Conservation (phyloP, 1,284 basidiomycete genomes). For the Ceratobasidium sp. region DNA sequence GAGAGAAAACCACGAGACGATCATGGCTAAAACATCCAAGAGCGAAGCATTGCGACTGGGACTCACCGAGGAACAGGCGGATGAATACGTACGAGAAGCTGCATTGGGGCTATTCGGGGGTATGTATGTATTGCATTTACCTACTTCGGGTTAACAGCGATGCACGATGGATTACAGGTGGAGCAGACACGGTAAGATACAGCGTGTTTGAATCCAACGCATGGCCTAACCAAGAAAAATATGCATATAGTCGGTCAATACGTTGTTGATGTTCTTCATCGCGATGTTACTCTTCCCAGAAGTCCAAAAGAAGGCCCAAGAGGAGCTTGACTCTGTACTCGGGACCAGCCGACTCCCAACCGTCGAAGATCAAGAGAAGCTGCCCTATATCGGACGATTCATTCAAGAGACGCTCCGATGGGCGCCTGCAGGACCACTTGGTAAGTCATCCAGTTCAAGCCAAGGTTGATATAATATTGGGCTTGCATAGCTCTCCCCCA, state of each 20-base stretch:
- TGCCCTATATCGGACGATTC: constrained; percentile 44
- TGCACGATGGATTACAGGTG: no score
- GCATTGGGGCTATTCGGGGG: no score
- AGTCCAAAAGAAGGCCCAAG: constrained; percentile 43
- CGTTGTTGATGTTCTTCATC: not conserved
- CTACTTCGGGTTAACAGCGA: no score
- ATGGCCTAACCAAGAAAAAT: not conserved
- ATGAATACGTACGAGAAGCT: not conserved
- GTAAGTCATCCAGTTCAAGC: not conserved
- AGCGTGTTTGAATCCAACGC: not conserved
- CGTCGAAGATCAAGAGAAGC: constrained; percentile 38
- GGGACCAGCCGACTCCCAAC: constrained; percentile 43
- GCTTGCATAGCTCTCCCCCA: constrained; percentile 12
- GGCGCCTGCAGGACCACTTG: constrained; percentile 40
- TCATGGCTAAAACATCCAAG: not conserved
- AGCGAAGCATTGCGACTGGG: not conserved
- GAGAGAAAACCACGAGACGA: not conserved
- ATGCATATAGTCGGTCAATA: not conserved
- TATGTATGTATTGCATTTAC: no score
- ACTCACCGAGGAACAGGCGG: not conserved
- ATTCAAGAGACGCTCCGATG: constrained; percentile 46
- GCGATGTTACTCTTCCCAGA: constrained; percentile 41
- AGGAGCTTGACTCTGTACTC: constrained; percentile 44
- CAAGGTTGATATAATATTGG: not conserved
- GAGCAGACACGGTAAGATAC: not conserved